These are phyloP conservation scores for Brassica nigra DNA, from an alignment of 345 rosid species.

Conservation along the genomic window DNA sequence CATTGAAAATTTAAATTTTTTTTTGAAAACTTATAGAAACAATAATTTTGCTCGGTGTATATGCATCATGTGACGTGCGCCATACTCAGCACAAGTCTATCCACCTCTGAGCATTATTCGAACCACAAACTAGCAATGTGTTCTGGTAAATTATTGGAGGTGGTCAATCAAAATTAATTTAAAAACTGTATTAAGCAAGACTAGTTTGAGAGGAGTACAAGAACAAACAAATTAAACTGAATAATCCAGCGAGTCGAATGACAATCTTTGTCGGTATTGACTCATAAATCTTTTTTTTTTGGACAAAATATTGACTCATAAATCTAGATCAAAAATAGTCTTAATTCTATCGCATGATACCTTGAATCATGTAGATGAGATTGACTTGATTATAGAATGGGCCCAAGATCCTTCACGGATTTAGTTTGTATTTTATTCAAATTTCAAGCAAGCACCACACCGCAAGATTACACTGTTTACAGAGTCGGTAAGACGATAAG, in stretches of 20 bases:
- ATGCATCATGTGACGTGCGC: slow-evolving; percentile 5
- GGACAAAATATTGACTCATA: neutral
- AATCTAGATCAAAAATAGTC: neutral
- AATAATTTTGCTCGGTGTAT: neutral
- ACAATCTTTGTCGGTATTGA: slow-evolving; percentile 32
- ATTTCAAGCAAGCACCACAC: neutral
- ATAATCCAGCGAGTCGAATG: neutral
- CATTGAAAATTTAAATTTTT: neutral
- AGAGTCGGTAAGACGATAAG: neutral
- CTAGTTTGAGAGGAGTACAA: neutral
- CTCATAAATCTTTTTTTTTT: neutral
- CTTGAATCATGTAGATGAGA: neutral
- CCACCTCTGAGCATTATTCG: neutral
- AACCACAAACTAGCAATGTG: neutral
- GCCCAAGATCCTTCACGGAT: neutral
- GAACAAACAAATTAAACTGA: neutral
- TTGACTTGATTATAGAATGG: neutral
- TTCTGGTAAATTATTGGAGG: slow-evolving; percentile 8
- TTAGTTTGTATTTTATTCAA: neutral
- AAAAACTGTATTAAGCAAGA: neutral
- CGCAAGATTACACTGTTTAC: neutral
- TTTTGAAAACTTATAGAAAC: too few species aligned
- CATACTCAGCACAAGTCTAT: neutral
- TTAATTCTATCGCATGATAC: neutral
- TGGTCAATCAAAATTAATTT: too few species aligned